Base-by-base conservation (phyloP, 1,284 basidiomycete species). In the Pseudozyma tsukubaensis region DNA sequence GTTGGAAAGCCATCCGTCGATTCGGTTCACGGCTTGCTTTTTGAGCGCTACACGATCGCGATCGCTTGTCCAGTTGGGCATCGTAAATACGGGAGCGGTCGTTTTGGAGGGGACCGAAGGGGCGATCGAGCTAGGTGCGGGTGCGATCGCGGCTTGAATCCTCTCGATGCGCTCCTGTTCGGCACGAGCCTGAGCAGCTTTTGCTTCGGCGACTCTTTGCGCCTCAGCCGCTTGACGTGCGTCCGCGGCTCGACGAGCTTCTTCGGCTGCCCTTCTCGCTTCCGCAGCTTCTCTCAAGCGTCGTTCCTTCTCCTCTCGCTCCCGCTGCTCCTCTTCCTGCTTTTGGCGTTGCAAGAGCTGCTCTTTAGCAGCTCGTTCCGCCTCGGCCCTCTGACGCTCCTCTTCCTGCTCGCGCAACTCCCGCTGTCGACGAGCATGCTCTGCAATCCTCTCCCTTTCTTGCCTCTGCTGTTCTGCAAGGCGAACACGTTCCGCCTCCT, bases 1-100 rank as follows among this genome's bases (percentile, higher is more conserved):
- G 10, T 59, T 68, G 19, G 69, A 66, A 6, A 80, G 74, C 79
- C 79, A 80, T 44, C 76, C 79, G 14, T 57, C 69, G 35, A 80
- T 68, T 14, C 77, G 77, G 32, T 60, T 40, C 14, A 78, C 77
- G 8, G 78, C 78, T 35, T 77, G 60, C 37, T 66, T 59, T 35
- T 75, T 66, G 13, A 80, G 71, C 45, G 58, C 56, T 11, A 72
- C 34, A 5, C 70, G 70, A 19, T 72, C 73, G 16, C 54, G 61
- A 32, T 54, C 66, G 50, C 52, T 66, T 14, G 62, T 69, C 34
- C 29, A 47, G 62, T 61, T 43, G 5, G 66, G 68, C 13, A 53
- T 32, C 44, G 57, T 49, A 32, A 64, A 60, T 13, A 36, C 40
- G 0, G 57, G 57, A 19, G 47, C 50, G 9, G 54, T 58, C 21